phyloP scores from a whole-genome alignment of 1,284 basidiomycete genomes.

The Taiwanofungus camphoratus region DNA sequence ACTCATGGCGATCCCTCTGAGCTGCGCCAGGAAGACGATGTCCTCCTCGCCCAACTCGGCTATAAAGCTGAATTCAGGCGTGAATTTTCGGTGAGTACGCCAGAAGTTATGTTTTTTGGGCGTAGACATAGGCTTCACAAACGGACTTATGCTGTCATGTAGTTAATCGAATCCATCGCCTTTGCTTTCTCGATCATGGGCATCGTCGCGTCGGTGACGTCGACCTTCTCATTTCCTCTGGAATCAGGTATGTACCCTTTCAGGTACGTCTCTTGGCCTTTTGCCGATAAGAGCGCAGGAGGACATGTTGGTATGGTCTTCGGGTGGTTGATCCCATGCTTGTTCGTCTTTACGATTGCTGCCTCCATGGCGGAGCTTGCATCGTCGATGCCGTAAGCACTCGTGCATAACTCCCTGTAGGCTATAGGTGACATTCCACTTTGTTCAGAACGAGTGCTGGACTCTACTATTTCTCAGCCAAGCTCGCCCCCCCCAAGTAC shows the following conservation, averaged over 20 bases:
- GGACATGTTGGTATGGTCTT: slow-evolving; percentile 75
- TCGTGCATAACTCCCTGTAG: not conserved
- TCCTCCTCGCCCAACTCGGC: slow-evolving; percentile 57
- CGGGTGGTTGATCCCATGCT: slow-evolving; percentile 69
- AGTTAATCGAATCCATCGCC: slow-evolving; percentile 60
- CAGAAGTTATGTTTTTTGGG: not conserved
- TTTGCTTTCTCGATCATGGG: slow-evolving; percentile 77
- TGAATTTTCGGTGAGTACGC: slow-evolving; percentile 59
- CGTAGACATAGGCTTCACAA: not conserved
- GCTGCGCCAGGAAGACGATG: slow-evolving; percentile 44
- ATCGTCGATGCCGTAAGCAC: slow-evolving; percentile 69
- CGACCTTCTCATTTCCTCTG: slow-evolving; percentile 60
- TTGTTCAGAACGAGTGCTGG: slow-evolving; percentile 42
- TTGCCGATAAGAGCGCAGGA: slow-evolving; percentile 32
- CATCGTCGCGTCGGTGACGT: slow-evolving; percentile 62
- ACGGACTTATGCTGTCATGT: slow-evolving; percentile 1
- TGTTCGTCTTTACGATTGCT: slow-evolving; percentile 64
- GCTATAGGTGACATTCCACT: not conserved
- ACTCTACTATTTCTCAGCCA: slow-evolving; percentile 72
- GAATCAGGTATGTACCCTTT: slow-evolving; percentile 39
- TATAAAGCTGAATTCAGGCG: slow-evolving; percentile 74
- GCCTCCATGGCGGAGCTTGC: slow-evolving; percentile 68
- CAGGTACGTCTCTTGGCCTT: not conserved
- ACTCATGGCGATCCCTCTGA: slow-evolving; percentile 15
- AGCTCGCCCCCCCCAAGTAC: slow-evolving; percentile 56